Conservation (phyloP, 768 basidiomycete species). For the Rhizopogon vesiculosus region DNA sequence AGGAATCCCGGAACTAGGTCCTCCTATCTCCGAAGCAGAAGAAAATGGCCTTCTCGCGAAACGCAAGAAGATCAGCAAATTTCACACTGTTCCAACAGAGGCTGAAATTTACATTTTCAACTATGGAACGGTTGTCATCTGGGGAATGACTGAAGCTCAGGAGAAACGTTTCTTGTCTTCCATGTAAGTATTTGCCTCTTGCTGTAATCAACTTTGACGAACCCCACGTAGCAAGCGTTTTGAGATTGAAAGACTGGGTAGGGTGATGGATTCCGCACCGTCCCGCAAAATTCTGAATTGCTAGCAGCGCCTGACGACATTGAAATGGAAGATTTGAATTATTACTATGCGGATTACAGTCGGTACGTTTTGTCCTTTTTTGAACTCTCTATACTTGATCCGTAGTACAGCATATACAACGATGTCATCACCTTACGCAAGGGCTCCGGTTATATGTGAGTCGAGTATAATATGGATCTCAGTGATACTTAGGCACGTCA, state of each 20-base stretch:
- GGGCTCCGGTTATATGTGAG: slow-evolving; percentile 93
- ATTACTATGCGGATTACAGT: slow-evolving; percentile 95
- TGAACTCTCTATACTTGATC: slow-evolving; percentile 16
- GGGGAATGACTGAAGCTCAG: slow-evolving; percentile 95
- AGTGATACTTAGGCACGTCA: slow-evolving; percentile 5
- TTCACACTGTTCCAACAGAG: slow-evolving; percentile 58
- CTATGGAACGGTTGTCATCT: slow-evolving; percentile 93
- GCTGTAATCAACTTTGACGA: slow-evolving; percentile 7
- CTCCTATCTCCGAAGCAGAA: slow-evolving; percentile 20
- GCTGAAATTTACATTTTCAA: slow-evolving; percentile 92
- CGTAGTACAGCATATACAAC: slow-evolving; percentile 75
- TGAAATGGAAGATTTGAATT: slow-evolving; percentile 97
- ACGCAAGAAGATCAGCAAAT: slow-evolving; percentile 57
- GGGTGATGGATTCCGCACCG: slow-evolving; percentile 15
- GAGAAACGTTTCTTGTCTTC: slow-evolving; percentile 89
- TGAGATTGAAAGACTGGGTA: slow-evolving; percentile 83
- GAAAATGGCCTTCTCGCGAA: slow-evolving; percentile 30
- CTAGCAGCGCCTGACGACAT: slow-evolving; percentile 75
- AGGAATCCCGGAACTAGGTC: slow-evolving; percentile 64
- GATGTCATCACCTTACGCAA: slow-evolving; percentile 94
- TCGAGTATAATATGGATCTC: slow-evolving; percentile 11
- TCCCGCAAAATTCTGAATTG: slow-evolving; percentile 1
- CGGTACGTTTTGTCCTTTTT: slow-evolving; percentile 45
- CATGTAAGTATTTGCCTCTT: slow-evolving; percentile 53
- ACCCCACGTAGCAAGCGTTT: slow-evolving; percentile 74